Evolutionary conservation across 2,329 filamentous ascomycete species (phyloP).

Genomic region (Colletotrichum tanaceti): DNA sequence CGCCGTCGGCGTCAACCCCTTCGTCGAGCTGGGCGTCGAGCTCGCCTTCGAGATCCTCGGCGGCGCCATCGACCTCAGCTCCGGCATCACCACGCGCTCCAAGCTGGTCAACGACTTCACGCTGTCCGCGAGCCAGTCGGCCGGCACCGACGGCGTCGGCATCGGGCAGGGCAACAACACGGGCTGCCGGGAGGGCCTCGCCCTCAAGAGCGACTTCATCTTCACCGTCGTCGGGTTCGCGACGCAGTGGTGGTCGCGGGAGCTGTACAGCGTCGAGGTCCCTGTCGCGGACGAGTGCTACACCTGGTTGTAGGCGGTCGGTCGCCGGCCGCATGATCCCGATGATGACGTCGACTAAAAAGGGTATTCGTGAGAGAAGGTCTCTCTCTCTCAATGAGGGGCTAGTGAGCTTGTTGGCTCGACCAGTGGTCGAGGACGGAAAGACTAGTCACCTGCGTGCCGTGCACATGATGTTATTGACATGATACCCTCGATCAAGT

Average conservation of each 20-base stretch:
- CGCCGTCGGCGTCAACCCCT: constrained; percentile 43
- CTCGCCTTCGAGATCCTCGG: constrained; percentile 44
- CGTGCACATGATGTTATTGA: neutral
- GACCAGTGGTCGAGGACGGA: neutral
- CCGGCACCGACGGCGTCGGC: constrained; percentile 36
- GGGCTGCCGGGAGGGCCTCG: constrained; percentile 44
- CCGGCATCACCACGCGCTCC: constrained; percentile 45
- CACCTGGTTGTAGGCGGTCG: constrained; percentile 38
- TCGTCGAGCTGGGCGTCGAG: constrained; percentile 42
- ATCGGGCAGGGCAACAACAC: constrained; percentile 35
- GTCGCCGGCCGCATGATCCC: neutral
- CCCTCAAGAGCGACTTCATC: constrained; percentile 44
- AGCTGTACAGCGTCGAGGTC: constrained; percentile 44
- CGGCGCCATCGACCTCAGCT: constrained; percentile 45
- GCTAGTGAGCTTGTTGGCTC: neutral
- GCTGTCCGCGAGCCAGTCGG: constrained; percentile 42
- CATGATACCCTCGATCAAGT: neutral
- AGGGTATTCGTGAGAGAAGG: neutral
- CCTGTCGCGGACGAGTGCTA: constrained; percentile 47
- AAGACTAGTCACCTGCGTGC: neutral
- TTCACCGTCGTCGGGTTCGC: constrained; percentile 45
- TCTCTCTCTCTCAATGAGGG: neutral
- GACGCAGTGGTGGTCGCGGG: constrained; percentile 45
- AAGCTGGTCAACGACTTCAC: constrained; percentile 45
- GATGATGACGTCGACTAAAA: neutral